These are phyloP conservation scores for Tubosaeta sp. DNA, from an alignment of 768 basidiomycete species.

Conservation along the genomic window DNA sequence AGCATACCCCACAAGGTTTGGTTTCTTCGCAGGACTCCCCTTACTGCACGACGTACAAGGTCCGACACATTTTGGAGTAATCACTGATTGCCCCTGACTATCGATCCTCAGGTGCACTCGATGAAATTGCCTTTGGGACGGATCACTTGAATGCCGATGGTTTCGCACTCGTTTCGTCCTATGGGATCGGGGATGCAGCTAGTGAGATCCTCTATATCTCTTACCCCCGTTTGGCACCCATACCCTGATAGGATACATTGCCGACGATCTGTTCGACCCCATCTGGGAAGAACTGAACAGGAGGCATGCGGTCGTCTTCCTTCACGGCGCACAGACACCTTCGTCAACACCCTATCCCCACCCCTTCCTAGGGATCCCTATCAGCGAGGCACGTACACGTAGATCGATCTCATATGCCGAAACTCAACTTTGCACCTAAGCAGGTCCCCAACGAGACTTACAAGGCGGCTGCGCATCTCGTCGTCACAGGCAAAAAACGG, in stretches of 20 bases:
- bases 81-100: slow-evolving; percentile 8
- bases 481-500: slow-evolving; percentile 67
- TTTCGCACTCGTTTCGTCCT: slow-evolving; percentile 62
- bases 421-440: slow-evolving; percentile 5
- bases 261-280: slow-evolving; percentile 56
- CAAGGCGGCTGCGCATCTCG: slow-evolving; percentile 76
- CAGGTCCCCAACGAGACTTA: slow-evolving; percentile 81
- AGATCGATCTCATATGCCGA: slow-evolving; percentile 4
- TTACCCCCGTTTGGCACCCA: slow-evolving; percentile 3
- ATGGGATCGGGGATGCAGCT: slow-evolving; percentile 50
- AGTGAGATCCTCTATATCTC: slow-evolving; percentile 36
- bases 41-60: slow-evolving; percentile 61
- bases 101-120: slow-evolving; percentile 44
- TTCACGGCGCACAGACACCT: slow-evolving; percentile 67
- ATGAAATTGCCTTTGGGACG: slow-evolving; percentile 57
- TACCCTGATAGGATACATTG: slow-evolving; percentile 51
- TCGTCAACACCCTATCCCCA: slow-evolving; percentile 64
- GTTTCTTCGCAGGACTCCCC: slow-evolving; percentile 66
- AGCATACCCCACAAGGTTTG: slow-evolving; percentile 52
- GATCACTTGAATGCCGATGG: slow-evolving; percentile 63
- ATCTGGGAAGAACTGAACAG: slow-evolving; percentile 69
- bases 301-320: slow-evolving; percentile 58
- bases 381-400: slow-evolving; percentile 51
- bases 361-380: slow-evolving; percentile 59
- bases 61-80: slow-evolving; percentile 16